These are phyloP conservation scores for Paramecium caudatum DNA, from an alignment of 73 alveolate species.

Conservation along the genomic window DNA sequence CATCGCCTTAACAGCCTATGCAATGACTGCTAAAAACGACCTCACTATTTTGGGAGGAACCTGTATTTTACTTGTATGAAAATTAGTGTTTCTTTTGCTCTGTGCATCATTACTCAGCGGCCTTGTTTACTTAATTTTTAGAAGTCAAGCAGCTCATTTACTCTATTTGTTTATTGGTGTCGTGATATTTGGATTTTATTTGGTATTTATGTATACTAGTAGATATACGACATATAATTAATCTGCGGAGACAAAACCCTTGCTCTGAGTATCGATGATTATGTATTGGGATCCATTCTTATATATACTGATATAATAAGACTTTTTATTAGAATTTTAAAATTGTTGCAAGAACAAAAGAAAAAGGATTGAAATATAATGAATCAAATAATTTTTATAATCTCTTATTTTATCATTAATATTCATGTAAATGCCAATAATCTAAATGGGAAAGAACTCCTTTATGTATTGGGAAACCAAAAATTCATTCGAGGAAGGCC, in stretches of 20 bases:
- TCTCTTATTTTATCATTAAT: neutral
- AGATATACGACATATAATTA: neutral
- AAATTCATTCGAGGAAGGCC: too few species aligned
- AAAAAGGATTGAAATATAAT: neutral
- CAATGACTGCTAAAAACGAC: conserved; percentile 90
- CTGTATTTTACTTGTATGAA: neutral
- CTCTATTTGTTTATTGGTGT: conserved; percentile 4
- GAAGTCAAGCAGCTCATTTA: neutral
- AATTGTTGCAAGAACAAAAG: neutral
- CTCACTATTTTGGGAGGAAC: conserved; percentile 88
- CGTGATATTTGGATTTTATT: neutral
- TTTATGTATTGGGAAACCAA: too few species aligned
- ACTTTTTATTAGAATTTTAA: conserved; percentile 47
- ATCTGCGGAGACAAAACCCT: conserved; percentile 69
- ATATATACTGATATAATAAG: conserved; percentile 77
- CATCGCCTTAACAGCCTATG: conserved; percentile 90
- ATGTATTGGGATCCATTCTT: conserved; percentile 75
- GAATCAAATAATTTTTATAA: neutral
- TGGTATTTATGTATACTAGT: neutral
- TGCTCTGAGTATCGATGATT: conserved; percentile 73
- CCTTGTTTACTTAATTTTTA: conserved; percentile 85
- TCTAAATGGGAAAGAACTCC: too few species aligned
- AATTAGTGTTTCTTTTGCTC: neutral
- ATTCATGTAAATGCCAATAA: neutral
- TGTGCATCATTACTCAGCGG: conserved; percentile 81